These are phyloP conservation scores for Claviceps maximensis DNA, from an alignment of 2,329 filamentous ascomycete species.

Conservation along the genomic window DNA sequence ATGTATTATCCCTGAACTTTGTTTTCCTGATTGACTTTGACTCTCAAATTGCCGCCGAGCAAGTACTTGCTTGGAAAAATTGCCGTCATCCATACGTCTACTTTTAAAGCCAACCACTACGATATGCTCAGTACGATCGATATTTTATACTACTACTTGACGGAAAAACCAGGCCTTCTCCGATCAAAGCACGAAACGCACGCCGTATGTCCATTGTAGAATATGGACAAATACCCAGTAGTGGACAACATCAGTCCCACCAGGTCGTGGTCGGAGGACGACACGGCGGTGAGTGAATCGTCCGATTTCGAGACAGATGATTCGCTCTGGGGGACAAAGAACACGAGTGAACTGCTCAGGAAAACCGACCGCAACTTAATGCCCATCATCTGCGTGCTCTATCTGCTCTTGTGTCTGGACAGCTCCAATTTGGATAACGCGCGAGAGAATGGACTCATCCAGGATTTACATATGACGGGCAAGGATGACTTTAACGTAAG, in stretches of 20 bases:
- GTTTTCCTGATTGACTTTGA: neutral
- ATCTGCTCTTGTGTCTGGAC: slow-evolving; percentile 39
- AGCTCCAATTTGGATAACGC: slow-evolving; percentile 40
- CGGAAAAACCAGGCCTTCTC: neutral
- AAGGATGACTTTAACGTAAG: slow-evolving; percentile 22
- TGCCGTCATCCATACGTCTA: neutral
- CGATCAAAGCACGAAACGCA: neutral
- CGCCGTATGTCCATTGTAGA: neutral
- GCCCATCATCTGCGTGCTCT: slow-evolving; percentile 45
- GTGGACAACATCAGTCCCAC: neutral
- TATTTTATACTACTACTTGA: neutral
- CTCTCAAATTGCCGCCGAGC: neutral
- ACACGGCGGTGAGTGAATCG: neutral
- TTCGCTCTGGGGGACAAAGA: slow-evolving; percentile 18
- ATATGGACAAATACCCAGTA: neutral
- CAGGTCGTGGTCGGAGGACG: neutral
- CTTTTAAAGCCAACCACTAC: neutral
- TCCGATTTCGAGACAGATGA: slow-evolving; percentile 2
- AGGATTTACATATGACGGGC: slow-evolving; percentile 18
- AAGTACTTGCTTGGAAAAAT: neutral
- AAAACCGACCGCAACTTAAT: slow-evolving; percentile 43
- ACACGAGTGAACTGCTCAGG: slow-evolving; percentile 37
- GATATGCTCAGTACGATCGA: neutral
- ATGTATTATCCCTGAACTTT: neutral
- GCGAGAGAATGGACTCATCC: slow-evolving; percentile 38